Evolutionary conservation across 352 stramenopile genomes (phyloP).

Genomic region (Globisporangium alternatum): DNA sequence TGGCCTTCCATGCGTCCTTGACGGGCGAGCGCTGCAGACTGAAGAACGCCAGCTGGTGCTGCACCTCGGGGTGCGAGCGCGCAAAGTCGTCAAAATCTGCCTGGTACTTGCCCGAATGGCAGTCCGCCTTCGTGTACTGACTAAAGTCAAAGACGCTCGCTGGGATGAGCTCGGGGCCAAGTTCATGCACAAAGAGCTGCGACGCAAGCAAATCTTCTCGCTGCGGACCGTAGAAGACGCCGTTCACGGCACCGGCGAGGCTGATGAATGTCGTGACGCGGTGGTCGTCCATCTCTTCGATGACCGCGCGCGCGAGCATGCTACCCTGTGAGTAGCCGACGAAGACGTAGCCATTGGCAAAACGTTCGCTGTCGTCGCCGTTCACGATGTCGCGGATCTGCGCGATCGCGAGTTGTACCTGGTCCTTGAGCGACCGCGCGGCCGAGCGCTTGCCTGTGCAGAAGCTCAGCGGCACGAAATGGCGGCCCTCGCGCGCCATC

Average conservation of each 20-base stretch:
- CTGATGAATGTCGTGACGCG: constrained; percentile 44
- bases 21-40: constrained; percentile 29
- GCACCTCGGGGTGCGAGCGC: constrained; percentile 16
- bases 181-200: constrained; percentile 17
- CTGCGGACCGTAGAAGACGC: constrained; percentile 48
- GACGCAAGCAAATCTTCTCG: constrained; percentile 11
- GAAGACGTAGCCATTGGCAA: constrained; percentile 41
- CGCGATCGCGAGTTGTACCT: constrained; percentile 36
- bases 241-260: constrained; percentile 39
- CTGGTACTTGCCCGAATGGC: constrained; percentile 29
- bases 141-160: constrained; percentile 28
- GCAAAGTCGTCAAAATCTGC: constrained; percentile 25
- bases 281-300: constrained; percentile 61
- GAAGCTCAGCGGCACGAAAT: constrained; percentile 37
- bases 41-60: constrained; percentile 26
- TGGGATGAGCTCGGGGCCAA: constrained; percentile 25
- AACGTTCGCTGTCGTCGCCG: constrained; percentile 17
- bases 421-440: constrained; percentile 19
- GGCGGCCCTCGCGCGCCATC: constrained; percentile 26
- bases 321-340: constrained; percentile 47
- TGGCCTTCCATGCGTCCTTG: constrained; percentile 15
- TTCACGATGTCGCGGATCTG: constrained; percentile 27
- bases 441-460: constrained; percentile 35
- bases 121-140: constrained; percentile 23
- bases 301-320: constrained; percentile 36